Evolutionary conservation across 306 rosid genomes (phyloP).

Genomic region (Senna tora): DNA sequence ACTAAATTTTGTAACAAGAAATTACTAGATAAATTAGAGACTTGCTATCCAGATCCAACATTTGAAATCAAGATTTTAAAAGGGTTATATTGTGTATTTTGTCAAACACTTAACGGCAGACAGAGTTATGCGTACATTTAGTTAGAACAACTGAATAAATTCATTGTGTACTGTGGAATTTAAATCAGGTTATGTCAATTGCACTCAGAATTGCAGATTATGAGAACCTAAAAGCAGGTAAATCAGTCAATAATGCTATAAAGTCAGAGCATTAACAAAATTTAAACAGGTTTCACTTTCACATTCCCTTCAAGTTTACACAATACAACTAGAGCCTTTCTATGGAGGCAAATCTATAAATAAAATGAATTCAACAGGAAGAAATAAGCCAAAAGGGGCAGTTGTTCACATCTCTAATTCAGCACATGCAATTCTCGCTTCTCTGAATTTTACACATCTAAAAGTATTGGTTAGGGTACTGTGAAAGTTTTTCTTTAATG

Average conservation of each 20-base stretch:
- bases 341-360: slow-evolving; percentile 9
- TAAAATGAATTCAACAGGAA: slow-evolving; percentile 22
- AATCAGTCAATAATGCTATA: slow-evolving; percentile 14
- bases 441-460: slow-evolving; percentile 20
- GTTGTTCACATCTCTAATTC: slow-evolving; percentile 4
- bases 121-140: slow-evolving; percentile 8
- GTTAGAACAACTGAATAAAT: slow-evolving; percentile 9
- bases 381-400: slow-evolving; percentile 25
- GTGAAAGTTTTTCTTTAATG: neutral
- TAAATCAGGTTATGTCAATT: neutral
- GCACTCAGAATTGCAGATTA: slow-evolving; percentile 2
- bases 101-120: slow-evolving; percentile 15
- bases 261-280: neutral
- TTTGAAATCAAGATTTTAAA: slow-evolving; percentile 28
- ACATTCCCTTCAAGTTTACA: slow-evolving; percentile 23
- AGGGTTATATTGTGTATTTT: slow-evolving; percentile 14
- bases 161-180: slow-evolving; percentile 16
- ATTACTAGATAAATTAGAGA: slow-evolving; percentile 19
- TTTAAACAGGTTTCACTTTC: slow-evolving; percentile 32
- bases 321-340: slow-evolving; percentile 19
- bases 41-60: slow-evolving; percentile 21
- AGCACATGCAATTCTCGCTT: slow-evolving; percentile 25
- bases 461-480: slow-evolving; percentile 1
- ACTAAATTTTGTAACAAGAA: slow-evolving; percentile 6
- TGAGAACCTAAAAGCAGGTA: slow-evolving; percentile 31